Evolutionary conservation across 768 basidiomycete genomes (phyloP), one percentile per base, ranked within the genome.

Genomic region (Hygrophoropsis aurantiaca): DNA sequence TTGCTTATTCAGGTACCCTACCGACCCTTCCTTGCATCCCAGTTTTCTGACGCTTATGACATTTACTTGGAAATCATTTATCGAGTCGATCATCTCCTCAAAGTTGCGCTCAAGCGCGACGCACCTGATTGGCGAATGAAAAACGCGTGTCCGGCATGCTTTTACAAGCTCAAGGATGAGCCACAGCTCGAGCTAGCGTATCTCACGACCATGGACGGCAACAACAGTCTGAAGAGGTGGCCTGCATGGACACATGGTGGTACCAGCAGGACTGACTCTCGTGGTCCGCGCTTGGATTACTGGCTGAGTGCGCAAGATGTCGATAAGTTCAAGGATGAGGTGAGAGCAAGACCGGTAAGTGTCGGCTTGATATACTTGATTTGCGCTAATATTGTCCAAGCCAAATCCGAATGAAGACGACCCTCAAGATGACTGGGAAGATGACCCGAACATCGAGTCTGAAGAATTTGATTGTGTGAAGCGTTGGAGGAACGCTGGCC

Each of bases 61-160:
- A 11, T 42, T 0, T 59, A 59, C 4, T 27, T 58, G 1, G 42
- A 57, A 3, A 52, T 58, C 9, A 0, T 55, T 3, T 10, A 45
- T 23, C 26, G 15, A 13, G 47, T 58, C 1, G 35, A 55, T 1
- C 33, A 23, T 11, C 15, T 1, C 5, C n/a, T 46, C 13, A 11
- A 27, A 5, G n/a, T 2, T 18, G 15, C 15, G 3, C 35, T 54
- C 3, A 20, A 11, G 11, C 27, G 15, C 1, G 7, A 49, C 7
- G 9, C 18, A 3, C 23, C 16, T 20, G 6, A 56, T 11, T 58
- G 57, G 57, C 3, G 15, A 3, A 2, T 54, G 10, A 5, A 4
- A 1, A 54, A 56, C 30, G 35, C 20, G 0, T 58, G 57, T 15
- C 57, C 45, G 1, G 23, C 51, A 0, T 57, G 56, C 11, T 54